Conservation (phyloP, 2,329 filamentous ascomycete genomes). For the Cladobotryum protrusum region DNA sequence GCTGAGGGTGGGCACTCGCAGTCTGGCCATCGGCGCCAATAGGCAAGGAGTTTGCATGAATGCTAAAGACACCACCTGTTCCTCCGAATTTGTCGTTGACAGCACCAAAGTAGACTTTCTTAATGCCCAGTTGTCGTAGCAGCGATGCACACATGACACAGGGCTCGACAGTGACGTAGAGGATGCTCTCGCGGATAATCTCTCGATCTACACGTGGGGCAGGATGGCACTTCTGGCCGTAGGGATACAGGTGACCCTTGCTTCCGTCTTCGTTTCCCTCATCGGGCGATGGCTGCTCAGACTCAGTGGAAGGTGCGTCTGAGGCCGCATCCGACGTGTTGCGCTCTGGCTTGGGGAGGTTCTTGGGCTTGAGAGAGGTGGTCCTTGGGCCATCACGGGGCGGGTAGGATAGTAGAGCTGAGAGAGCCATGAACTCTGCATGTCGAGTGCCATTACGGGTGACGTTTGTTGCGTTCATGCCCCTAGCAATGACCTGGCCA, state of each 20-base stretch:
- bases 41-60: conserved; percentile 60
- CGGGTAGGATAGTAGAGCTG: conserved; percentile 44
- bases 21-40: conserved; percentile 30
- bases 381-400: conserved; percentile 23
- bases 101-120: conserved; percentile 89
- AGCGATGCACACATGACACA: conserved; percentile 98
- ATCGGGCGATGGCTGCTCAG: conserved; percentile 23
- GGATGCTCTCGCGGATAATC: conserved; percentile 63
- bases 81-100: conserved; percentile 96
- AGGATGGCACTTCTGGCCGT: conserved; percentile 53
- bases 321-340: conserved; percentile 16
- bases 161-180: conserved; percentile 97
- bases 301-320: conserved; percentile 18
- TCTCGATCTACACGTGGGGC: conserved; percentile 54
- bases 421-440: conserved; percentile 87
- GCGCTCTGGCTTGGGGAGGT: conserved; percentile 12
- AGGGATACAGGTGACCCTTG: conserved; percentile 53
- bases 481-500: conserved; percentile 71
- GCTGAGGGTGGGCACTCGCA: conserved; percentile 35
- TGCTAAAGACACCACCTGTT: conserved; percentile 84
- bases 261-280: conserved; percentile 47
- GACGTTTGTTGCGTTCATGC: conserved; percentile 96
- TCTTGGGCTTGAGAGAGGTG: conserved; percentile 29
- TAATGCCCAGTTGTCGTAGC: conserved; percentile 79
- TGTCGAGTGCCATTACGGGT: conserved; percentile 89